Base-by-base conservation (phyloP, 768 basidiomycete species). In the Tulasnella sp. region DNA sequence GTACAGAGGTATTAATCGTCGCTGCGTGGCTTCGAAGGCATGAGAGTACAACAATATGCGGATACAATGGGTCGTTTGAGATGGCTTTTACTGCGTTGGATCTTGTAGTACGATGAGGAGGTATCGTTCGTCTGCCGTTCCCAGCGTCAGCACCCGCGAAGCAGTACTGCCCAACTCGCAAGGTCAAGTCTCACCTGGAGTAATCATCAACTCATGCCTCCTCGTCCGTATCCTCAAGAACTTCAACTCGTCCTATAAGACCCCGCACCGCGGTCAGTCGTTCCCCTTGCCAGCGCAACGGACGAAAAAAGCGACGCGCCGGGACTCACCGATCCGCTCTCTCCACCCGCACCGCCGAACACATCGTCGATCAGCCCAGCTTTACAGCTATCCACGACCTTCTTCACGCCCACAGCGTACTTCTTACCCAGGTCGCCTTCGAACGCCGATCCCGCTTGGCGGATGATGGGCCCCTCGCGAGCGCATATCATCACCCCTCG, bases 131-230 rank as follows among this genome's bases (percentile, higher is more conserved):
- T 95, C 95, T 96, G 81, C 41, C 34, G 44, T 79, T 37, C 41
- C 31, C 31, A 42, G 44, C n/a, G 48, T 34, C n/a, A 76, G 40
- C 76, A 60, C 37, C 60, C 44, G 7, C 22, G 46, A 31, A 22
- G 34, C 40, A 31, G 64, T 7, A 50, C 4, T 28, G 64, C 69
- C 22, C 16, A 64, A 44, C 64, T 50, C 37, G 46, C 81, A 64
- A 74, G 20, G 34, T 69, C 75, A 64, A 64, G 46, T 87, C 92
- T 41, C 77, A 95, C 96, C 94, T 80, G 96, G 96, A 2, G 96
- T 95, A 81, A 98, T 96, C 93, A 98, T 94, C 80, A 98, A 88
- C 84, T 97, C 96, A 85, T 98, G 96, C 76, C 93, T 90, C 84
- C 91, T 94, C 80, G 96, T 97, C 75, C 96, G 90, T 86, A 97